Conservation (phyloP, 805 yeast genomes). For the Candida maris region DNA sequence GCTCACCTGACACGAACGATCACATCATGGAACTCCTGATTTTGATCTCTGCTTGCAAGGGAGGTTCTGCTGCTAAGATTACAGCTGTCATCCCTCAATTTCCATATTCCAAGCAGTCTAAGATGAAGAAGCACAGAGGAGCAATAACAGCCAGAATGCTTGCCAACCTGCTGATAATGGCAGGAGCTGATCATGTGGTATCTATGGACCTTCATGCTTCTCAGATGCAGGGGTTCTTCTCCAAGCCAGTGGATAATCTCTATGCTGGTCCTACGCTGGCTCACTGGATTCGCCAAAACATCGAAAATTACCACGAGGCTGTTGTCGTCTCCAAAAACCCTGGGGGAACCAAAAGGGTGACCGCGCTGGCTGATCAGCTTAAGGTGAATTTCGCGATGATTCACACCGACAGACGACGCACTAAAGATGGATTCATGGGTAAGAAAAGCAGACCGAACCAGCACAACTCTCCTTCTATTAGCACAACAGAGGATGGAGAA, state of each 20-base stretch:
- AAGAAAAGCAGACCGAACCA: constrained; percentile 42
- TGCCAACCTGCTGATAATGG: constrained; percentile 92
- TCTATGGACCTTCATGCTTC: constrained; percentile 96
- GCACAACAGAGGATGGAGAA: constrained; percentile 41
- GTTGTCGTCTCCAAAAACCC: constrained; percentile 99
- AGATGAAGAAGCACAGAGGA: constrained; percentile 98
- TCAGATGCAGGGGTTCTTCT: constrained; percentile 98
- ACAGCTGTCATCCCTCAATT: constrained; percentile 97
- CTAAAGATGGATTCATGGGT: constrained; percentile 53
- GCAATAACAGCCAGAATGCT: constrained; percentile 98
- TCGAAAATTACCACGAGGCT: constrained; percentile 78
- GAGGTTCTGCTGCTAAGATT: constrained; percentile 97
- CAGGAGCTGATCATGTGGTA: constrained; percentile 98
- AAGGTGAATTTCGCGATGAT: constrained; percentile 98
- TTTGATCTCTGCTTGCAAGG: constrained; percentile 90
- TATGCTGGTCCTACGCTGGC: constrained; percentile 97
- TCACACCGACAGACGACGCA: constrained; percentile 94
- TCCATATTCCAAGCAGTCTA: constrained; percentile 94
- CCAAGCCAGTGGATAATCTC: constrained; percentile 94
- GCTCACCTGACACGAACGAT: constrained; percentile 84
- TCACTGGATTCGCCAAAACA: constrained; percentile 89
- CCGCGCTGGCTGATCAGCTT: constrained; percentile 94
- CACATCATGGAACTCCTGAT: constrained; percentile 95
- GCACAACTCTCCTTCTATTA: constrained; percentile 33
- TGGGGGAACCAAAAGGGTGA: constrained; percentile 97